phyloP scores from a whole-genome alignment of 2,329 filamentous ascomycete species.

The Alternaria dauci region DNA sequence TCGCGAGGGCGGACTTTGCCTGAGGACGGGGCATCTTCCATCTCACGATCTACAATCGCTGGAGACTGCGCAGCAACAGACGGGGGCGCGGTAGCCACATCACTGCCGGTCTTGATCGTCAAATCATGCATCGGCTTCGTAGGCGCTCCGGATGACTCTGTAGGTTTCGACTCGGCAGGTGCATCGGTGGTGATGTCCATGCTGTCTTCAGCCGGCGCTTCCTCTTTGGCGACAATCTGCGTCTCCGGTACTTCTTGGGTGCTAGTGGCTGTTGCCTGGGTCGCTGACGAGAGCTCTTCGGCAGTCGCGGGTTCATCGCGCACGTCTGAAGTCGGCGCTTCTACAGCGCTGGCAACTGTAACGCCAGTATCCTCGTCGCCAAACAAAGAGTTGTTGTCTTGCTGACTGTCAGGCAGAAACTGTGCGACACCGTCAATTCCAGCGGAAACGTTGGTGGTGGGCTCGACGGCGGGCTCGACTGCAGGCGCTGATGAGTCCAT shows the following conservation, averaged over 20 bases:
- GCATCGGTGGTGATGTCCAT: constrained; percentile 40
- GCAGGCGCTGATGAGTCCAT: constrained; percentile 36
- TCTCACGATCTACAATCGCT: constrained; percentile 43
- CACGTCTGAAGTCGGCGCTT: constrained; percentile 51
- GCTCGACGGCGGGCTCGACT: constrained; percentile 45
- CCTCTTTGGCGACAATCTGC: constrained; percentile 28
- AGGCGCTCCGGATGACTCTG: constrained; percentile 29
- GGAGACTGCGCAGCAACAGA: constrained; percentile 33
- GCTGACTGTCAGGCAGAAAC: constrained; percentile 53
- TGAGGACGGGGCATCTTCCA: constrained; percentile 52
- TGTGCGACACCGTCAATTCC: constrained; percentile 56
- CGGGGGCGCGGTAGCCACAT: constrained; percentile 20
- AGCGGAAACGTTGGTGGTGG: constrained; percentile 52
- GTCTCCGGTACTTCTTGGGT: constrained; percentile 46
- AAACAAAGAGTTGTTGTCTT: constrained; percentile 53
- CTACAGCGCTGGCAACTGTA: constrained; percentile 51
- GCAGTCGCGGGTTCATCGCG: constrained; percentile 38
- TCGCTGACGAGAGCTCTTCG: constrained; percentile 23
- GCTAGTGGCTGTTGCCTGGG: constrained; percentile 31
- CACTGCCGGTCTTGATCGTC: constrained; percentile 35
- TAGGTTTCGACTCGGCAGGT: constrained; percentile 21
- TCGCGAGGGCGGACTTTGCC: constrained; percentile 69
- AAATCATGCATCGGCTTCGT: constrained; percentile 48
- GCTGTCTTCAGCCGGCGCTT: constrained; percentile 28
- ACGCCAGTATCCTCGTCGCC: constrained; percentile 38